Evolutionary conservation across 306 rosid species (phyloP).

Genomic region (Malus domestica): DNA sequence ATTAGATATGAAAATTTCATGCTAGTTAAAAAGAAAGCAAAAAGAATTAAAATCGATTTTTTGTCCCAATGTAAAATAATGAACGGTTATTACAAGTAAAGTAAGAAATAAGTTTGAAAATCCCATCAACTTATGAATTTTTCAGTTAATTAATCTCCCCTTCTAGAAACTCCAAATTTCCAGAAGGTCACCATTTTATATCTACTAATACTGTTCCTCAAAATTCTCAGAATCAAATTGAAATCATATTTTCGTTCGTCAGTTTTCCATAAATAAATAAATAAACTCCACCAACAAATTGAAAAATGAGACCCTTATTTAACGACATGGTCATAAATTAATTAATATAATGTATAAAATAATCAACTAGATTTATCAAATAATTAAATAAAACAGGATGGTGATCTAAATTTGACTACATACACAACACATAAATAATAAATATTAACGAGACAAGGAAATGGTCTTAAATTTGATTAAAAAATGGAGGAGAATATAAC

Average conservation of each 20-base stretch:
- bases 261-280: background rate
- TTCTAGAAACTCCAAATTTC: background rate
- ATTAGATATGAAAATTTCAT: too few relatives aligned
- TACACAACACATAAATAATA: background rate
- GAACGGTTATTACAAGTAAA: background rate
- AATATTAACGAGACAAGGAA: background rate
- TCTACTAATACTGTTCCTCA: background rate
- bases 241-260: background rate
- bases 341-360: background rate
- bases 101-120: background rate
- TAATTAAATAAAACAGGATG: background rate
- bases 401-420: background rate
- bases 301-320: background rate
- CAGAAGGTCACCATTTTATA: background rate
- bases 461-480: background rate
- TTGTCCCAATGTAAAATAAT: background rate
- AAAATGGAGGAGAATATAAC: background rate
- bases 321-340: background rate
- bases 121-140: background rate
- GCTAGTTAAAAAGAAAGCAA: too few relatives aligned
- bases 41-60: too few relatives aligned
- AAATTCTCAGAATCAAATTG: background rate
- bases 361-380: background rate
- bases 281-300: background rate
- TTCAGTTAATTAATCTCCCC: background rate